Conservation (phyloP, 495 filamentous ascomycete genomes). For the Trichocladium antarcticum region DNA sequence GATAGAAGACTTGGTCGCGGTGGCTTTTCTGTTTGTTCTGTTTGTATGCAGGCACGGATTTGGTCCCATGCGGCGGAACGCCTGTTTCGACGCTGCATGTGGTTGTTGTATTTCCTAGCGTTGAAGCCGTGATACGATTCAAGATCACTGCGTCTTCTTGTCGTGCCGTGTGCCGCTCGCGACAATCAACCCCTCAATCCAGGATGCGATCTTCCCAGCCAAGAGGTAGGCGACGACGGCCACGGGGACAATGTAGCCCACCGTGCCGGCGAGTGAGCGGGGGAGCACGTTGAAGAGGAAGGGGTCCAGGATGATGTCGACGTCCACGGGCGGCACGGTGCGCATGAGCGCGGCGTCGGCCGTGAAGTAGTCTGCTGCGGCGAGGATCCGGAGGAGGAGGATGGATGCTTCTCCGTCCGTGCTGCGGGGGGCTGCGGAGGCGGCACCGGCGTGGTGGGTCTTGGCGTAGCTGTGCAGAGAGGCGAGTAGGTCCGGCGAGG, state of each 20-base stretch:
- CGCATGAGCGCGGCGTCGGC: constrained; percentile 63
- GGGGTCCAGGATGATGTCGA: constrained; percentile 86
- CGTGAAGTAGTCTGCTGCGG: constrained; percentile 77
- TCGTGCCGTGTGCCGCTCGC: neutral
- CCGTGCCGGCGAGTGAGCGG: constrained; percentile 55
- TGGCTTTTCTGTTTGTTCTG: neutral
- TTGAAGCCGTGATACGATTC: too few relatives aligned
- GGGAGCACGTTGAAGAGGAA: constrained; percentile 64
- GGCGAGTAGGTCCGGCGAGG: constrained; percentile 48
- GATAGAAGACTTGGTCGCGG: neutral
- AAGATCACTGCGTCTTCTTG: constrained; percentile 32
- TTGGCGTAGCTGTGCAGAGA: constrained; percentile 54
- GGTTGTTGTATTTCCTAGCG: too few relatives aligned
- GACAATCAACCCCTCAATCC: constrained; percentile 17
- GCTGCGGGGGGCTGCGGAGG: neutral
- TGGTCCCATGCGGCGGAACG: too few relatives aligned
- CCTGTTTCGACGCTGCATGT: too few relatives aligned
- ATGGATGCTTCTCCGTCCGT: constrained; percentile 38
- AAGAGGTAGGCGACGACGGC: constrained; percentile 41
- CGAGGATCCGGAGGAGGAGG: constrained; percentile 65
- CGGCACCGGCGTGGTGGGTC: constrained; percentile 1
- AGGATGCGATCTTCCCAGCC: constrained; percentile 27
- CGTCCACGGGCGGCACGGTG: constrained; percentile 58
- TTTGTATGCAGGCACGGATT: neutral
- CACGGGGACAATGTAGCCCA: constrained; percentile 47